Percentiles rank a stretch among this genome's conserved stretches.
Evolutionary conservation across 257 asterid genomes (phyloP).

Genomic region (Solanum appendiculatum): DNA sequence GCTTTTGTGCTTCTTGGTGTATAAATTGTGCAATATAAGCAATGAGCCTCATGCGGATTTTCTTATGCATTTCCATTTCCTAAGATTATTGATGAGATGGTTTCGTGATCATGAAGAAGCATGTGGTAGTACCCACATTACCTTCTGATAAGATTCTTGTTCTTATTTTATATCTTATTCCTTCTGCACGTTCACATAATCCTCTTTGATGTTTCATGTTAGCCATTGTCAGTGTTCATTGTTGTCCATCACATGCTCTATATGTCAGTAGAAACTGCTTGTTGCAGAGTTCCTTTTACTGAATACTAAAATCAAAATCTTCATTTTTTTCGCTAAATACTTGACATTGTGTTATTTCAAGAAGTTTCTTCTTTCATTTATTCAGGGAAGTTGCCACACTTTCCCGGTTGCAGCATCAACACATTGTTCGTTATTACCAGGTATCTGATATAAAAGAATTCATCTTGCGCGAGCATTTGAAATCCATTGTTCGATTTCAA

Average conservation of each 20-base stretch:
- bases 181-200: background rate
- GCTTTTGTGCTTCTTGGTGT: background rate
- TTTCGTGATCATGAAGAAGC: background rate
- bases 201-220: background rate
- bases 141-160: background rate
- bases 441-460: constrained; percentile 23
- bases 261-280: background rate
- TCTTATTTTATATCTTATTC: background rate
- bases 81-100: background rate
- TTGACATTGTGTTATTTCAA: background rate
- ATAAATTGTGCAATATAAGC: background rate
- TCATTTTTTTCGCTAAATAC: background rate
- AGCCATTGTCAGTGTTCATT: background rate
- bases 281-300: background rate
- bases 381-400: constrained; percentile 94
- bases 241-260: background rate
- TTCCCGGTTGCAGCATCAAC: constrained; percentile 93
- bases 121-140: background rate
- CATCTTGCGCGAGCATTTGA: background rate
- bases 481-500: background rate
- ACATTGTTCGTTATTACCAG: constrained; percentile 97
- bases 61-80: background rate
- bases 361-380: constrained; percentile 5
- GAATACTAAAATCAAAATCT: background rate
- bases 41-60: background rate